A percentile compares a stretch with the other conserved stretches of the same genome.
These are phyloP conservation scores for Umbelopsis vinacea DNA, from an alignment of 192 early-diverging fungal genomes.

Conservation along the genomic window DNA sequence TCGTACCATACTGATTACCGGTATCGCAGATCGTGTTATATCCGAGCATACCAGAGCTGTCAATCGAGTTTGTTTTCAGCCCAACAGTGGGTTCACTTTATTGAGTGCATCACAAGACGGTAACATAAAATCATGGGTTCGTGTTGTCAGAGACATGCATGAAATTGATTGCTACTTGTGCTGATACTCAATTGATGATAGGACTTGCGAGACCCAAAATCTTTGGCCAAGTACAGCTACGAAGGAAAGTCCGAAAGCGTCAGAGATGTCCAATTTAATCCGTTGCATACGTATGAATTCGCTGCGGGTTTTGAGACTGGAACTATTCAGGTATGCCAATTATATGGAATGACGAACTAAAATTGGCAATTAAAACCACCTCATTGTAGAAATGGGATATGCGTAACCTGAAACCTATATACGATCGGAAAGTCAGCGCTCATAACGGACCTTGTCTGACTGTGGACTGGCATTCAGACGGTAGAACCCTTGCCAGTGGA, in stretches of 20 bases:
- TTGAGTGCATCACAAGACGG: conserved; percentile 82
- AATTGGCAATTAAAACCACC: not conserved
- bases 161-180: not conserved
- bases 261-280: conserved; percentile 80
- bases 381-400: conserved; percentile 74
- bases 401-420: conserved; percentile 57
- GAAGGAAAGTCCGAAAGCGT: conserved; percentile 79
- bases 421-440: conserved; percentile 68
- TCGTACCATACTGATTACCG: not conserved
- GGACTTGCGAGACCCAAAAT: conserved; percentile 64
- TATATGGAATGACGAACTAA: not conserved
- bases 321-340: conserved; percentile 60
- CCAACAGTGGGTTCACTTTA: conserved; percentile 63
- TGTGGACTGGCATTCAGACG: conserved; percentile 78
- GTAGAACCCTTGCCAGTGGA: conserved; percentile 71
- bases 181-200: conserved; percentile 10
- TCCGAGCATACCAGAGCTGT: conserved; percentile 75
- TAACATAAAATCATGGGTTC: conserved; percentile 78
- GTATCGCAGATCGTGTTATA: conserved; percentile 58
- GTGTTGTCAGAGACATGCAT: not conserved
- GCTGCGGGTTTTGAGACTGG: conserved; percentile 85
- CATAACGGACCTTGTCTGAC: conserved; percentile 75
- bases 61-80: conserved; percentile 80
- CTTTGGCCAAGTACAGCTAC: conserved; percentile 58
- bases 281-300: conserved; percentile 62